Conservation (phyloP, 1,284 basidiomycete species). For the Vanrija pseudolonga region DNA sequence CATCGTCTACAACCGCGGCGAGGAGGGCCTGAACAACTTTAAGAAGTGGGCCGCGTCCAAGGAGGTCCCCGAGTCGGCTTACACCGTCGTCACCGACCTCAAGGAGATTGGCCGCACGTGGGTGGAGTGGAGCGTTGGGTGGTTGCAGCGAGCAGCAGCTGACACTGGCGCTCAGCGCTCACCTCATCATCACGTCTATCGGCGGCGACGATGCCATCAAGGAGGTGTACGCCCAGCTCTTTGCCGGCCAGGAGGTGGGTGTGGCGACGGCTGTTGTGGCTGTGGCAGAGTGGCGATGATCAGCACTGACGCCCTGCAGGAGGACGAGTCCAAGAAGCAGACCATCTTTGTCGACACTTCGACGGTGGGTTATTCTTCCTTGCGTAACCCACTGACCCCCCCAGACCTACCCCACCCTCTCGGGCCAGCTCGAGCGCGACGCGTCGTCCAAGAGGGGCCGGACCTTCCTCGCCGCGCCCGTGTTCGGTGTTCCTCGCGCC, state of each 20-base stretch:
- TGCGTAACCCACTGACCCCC: background rate
- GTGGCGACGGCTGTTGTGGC: no score
- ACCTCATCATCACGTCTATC: slow-evolving; percentile 75
- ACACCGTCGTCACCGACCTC: slow-evolving; percentile 36
- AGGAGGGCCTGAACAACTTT: slow-evolving; percentile 38
- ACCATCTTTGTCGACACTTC: slow-evolving; percentile 79
- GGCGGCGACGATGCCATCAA: slow-evolving; percentile 69
- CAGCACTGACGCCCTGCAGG: background rate
- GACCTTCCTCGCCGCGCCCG: slow-evolving; percentile 70
- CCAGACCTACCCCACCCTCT: slow-evolving; percentile 66
- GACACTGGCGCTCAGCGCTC: slow-evolving; percentile 54
- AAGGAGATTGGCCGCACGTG: slow-evolving; percentile 42
- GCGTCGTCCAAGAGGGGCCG: slow-evolving; percentile 62
- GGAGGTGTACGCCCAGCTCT: slow-evolving; percentile 63
- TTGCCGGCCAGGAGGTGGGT: slow-evolving; percentile 57
- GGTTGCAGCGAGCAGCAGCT: background rate
- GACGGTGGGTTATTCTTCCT: slow-evolving; percentile 56
- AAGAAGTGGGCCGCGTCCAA: slow-evolving; percentile 29
- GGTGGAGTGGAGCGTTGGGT: slow-evolving; percentile 13
- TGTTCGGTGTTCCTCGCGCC: slow-evolving; percentile 65
- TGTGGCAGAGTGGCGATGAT: background rate
- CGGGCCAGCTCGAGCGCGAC: slow-evolving; percentile 70
- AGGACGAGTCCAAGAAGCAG: background rate
- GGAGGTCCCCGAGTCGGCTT: slow-evolving; percentile 28
- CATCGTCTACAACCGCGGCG: slow-evolving; percentile 46